Base-by-base conservation (phyloP, 768 basidiomycete species). In the Hortiboletus campestris region DNA sequence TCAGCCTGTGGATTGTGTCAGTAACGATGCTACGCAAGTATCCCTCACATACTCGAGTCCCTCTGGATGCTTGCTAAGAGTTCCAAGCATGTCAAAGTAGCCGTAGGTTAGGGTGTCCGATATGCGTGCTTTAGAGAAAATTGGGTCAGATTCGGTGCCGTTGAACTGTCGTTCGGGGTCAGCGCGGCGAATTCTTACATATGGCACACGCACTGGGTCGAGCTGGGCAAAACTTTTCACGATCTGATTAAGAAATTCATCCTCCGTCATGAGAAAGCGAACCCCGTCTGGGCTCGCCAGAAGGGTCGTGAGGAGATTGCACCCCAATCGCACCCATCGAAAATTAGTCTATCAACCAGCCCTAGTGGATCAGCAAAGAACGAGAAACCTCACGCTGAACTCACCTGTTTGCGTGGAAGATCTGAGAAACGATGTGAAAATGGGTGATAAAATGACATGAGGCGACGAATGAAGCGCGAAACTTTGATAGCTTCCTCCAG, bases 1-100 rank as follows among this genome's bases (percentile, higher is more conserved):
- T 74, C 14, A 98, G 74, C 42, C 95, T 96, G 56, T 14, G 16
- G 13, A 17, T 13, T 43, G 46, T 13, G 53, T 63, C 7, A 60
- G 42, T 39, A 28, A 32, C 13, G 12, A 47, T 40, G 42, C 45
- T 19, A 46, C 46, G 45, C 10, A 46, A 39, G 20, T 31, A 12
- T 40, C 20, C 12, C 22, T 16, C 42, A 75, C 89, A 62, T 68
- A 95, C 94, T 91, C 89, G 22, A 95, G 82, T 25, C 97, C 97
- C 45, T 97, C 92, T 46, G 85, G 81, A 59, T 86, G 84, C 65
- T 88, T 93, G 75, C 91, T 96, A 44, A 99, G 76, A 1, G 84
- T 87, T 9, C 96, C 96, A 3, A 99, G 80, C 87, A 99, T 94
- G 64, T 97, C 94, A 61, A 99, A 84, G 71, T 98, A 98, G 0